Base-by-base conservation (phyloP, 1,139 yeast species). In the Geotrichum restrictum region DNA sequence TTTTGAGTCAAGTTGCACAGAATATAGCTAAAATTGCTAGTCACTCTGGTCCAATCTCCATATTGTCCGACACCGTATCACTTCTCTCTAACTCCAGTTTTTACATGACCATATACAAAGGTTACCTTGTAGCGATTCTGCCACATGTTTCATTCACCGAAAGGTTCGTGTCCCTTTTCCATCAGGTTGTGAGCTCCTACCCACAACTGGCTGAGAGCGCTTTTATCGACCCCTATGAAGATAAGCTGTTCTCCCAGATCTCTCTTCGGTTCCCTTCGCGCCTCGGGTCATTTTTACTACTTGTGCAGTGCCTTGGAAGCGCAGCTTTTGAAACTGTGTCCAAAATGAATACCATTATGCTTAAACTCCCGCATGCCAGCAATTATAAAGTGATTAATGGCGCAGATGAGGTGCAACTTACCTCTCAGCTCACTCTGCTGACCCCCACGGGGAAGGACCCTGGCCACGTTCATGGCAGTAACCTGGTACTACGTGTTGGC, bases 221-320 rank as follows among this genome's bases (percentile, higher is more conserved):
- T 61, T 83, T 87, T 61, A 72, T 75, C 0, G 76, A 79, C 56
- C 76, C 76, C 24, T 73, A 79, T 18, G 78, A 83, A 3, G 76
- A 77, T 44, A 76, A 78, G 54, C 73, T 82, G n/a, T 63, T 88
- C 31, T 72, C 79, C 16, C 64, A 88, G 31, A 70, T 88, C 0
- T 75, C 84, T 56, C 84, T 94, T 0, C 88, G 88, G 62, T 78
- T 87, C 58, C 97, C 97, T 0, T 73, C 81, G n/a, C 73, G 81
- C 1, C 66, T 87, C 16, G 66, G 75, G 1, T 85, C 94, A 1
- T 83, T 83, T 58, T 69, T 88, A 39, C 76, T 80, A 51, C 62
- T 88, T 13, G 75, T 85, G 2, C 74, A 84, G 11, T 77, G 66
- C 6, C 48, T 82, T 29, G 83, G 85, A 59, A 82, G 86, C 0